Evolutionary conservation across 208 protist species (phyloP).

Genomic region (Leishmania braziliensis): DNA sequence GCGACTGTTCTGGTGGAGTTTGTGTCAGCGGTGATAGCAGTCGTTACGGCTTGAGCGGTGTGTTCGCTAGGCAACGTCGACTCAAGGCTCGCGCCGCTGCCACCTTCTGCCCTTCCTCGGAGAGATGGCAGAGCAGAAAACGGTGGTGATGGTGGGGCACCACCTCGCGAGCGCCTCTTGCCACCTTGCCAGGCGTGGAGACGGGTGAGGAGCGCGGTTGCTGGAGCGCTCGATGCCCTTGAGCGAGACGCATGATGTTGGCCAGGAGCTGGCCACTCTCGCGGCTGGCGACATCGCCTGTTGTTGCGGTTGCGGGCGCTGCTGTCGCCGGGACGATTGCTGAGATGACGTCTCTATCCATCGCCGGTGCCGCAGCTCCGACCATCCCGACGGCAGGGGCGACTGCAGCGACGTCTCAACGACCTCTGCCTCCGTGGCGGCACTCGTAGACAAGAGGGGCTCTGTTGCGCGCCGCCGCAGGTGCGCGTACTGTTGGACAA

Average conservation of each 20-base stretch:
- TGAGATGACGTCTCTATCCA: not conserved
- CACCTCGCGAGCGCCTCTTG: not conserved
- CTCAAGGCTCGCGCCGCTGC: not conserved
- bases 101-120: not conserved
- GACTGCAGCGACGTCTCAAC: conserved; percentile 7
- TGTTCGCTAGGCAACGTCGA: not conserved
- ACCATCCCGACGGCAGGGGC: not conserved
- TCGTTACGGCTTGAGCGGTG: not conserved
- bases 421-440: not conserved
- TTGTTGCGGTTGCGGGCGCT: not conserved
- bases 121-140: not conserved
- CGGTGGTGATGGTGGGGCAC: not conserved
- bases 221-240: conserved; percentile 10
- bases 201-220: not conserved
- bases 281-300: not conserved
- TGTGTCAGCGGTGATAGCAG: not conserved
- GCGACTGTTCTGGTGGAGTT: not conserved
- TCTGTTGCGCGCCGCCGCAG: conserved; percentile 24
- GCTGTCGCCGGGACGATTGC: not conserved
- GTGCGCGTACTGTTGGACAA: conserved; percentile 57
- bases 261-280: conserved; percentile 18
- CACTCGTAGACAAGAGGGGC: not conserved
- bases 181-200: not conserved
- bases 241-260: conserved; percentile 22
- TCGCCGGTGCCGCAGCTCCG: not conserved